Percentiles rank a stretch among this genome's conserved stretches.
Conservation (phyloP, 139 green algal genomes). For the Auxenochlorella pyrenoidosa region DNA sequence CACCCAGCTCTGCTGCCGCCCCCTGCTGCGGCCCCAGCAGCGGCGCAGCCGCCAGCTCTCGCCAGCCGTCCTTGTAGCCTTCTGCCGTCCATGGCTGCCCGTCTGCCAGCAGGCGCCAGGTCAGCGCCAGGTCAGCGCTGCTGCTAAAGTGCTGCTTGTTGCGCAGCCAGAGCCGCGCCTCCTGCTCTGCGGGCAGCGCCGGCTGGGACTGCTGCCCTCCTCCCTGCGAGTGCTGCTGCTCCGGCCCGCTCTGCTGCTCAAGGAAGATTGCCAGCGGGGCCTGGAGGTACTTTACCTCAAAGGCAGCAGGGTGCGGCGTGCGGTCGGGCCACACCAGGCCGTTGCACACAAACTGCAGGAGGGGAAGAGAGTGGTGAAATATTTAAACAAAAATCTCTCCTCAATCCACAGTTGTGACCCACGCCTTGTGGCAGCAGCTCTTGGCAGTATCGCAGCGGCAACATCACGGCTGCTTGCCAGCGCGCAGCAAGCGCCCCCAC, state of each 20-base stretch:
- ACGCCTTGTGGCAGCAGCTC: no score
- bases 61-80: background rate
- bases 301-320: constrained; percentile 75
- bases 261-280: constrained; percentile 63
- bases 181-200: background rate
- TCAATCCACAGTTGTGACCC: no score
- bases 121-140: constrained; percentile 54
- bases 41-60: background rate
- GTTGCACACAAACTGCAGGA: constrained; percentile 94
- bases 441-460: no score
- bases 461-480: no score
- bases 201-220: background rate
- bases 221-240: background rate
- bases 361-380: background rate
- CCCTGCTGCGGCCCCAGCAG: background rate
- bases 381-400: no score
- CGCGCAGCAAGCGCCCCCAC: no score
- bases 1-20: background rate
- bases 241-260: background rate
- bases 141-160: constrained; percentile 75
- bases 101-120: constrained; percentile 68
- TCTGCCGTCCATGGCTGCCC: constrained; percentile 42
- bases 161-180: background rate
- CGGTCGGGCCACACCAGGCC: constrained; percentile 91
- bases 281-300: constrained; percentile 66